Evolutionary conservation across 192 early-diverging fungal species (phyloP).

Genomic region (Endogone sp.): DNA sequence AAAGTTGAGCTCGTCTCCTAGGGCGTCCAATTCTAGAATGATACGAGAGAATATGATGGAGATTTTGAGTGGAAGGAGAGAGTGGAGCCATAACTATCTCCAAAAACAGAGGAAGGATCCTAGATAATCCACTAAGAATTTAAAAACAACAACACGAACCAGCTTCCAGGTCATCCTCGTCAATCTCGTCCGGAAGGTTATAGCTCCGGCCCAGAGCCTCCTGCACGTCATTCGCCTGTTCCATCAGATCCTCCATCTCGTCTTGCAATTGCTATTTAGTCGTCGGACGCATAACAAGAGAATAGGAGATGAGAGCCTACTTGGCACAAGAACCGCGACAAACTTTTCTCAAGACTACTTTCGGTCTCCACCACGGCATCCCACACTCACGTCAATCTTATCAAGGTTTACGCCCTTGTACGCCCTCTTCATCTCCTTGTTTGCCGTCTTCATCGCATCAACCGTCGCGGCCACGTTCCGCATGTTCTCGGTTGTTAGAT

Average conservation of each 20-base stretch:
- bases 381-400: constrained; percentile 81
- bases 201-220: constrained; percentile 91
- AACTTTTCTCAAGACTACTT: constrained; percentile 6
- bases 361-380: not conserved
- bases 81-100: not conserved
- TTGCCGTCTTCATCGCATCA: constrained; percentile 95
- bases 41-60: too few species aligned
- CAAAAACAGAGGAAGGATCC: not conserved
- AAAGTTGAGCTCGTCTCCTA: constrained; percentile 85
- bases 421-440: constrained; percentile 93
- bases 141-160: constrained; percentile 36
- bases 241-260: constrained; percentile 97
- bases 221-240: constrained; percentile 96
- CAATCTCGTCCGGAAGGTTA: constrained; percentile 90
- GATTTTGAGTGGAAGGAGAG: not conserved
- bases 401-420: constrained; percentile 94
- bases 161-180: constrained; percentile 97
- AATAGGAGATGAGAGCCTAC: not conserved
- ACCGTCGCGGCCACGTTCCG: constrained; percentile 95
- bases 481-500: constrained; percentile 90
- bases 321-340: not conserved
- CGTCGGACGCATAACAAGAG: not conserved
- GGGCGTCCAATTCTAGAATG: constrained; percentile 83
- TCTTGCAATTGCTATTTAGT: constrained; percentile 86
- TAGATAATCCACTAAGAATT: too few species aligned